Base-by-base conservation (phyloP, 169 alveolate species). In the Plasmodium malariae region DNA sequence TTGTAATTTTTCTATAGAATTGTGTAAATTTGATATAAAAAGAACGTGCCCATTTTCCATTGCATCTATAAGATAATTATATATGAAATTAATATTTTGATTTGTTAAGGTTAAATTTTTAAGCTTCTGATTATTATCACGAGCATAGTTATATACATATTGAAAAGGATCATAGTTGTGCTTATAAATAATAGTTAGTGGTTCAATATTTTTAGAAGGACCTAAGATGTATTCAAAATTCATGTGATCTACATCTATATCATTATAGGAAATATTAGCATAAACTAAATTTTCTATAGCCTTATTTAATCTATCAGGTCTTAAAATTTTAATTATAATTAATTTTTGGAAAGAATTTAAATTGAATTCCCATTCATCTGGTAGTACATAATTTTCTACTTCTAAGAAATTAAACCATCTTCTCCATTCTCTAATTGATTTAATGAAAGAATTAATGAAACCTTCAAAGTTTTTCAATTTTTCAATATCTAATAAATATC, bases 281-380 rank as follows among this genome's bases (percentile, higher is more conserved):
- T 43, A 86, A 34, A 86, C 48, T 36, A 86, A 86, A 68, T 51
- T 62, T 70, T 86, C 92, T 14, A 86, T 65, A 5, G 92, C 92
- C 70, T 86, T 86, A 28, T 70, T 86, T 86, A 86, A 86, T 62
- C 92, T 69, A 72, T 86, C 92, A n/a, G 74, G 87, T 30, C 92
- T 24, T 86, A 86, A 86, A 30, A 86, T 86, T 55, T 71, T 86
- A 9, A 86, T 86, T 59, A 86, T 86, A 59, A 86, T 68, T 43
- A 86, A 70, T 69, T 86, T 86, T 86, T 86, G 92, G 37, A 86
- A 86, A 28, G 78, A 55, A 40, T 69, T 86, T 65, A 86, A 86
- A 86, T 86, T 86, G n/a, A 69, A 69, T 86, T 86, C 92, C 92
- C 92, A 86, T 86, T 86, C 87, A 72, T 86, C 92, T 40, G 92